Conservation (phyloP, 129 eudicot genomes). For the Ambrosia artemisiifolia region DNA sequence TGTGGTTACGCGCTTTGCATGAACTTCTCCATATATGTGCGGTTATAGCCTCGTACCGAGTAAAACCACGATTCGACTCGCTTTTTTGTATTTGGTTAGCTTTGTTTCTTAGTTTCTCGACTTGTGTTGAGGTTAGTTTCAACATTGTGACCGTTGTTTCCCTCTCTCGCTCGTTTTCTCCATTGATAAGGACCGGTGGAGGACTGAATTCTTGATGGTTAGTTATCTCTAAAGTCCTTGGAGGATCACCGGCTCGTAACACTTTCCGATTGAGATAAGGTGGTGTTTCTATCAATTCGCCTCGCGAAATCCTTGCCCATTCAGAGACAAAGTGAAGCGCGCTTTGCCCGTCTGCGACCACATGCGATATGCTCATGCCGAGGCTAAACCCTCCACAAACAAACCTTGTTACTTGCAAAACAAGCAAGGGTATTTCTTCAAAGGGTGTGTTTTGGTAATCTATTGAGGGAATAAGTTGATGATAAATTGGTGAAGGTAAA, state of each 20-base stretch:
- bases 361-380: slow-evolving; percentile 40
- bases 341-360: slow-evolving; percentile 56
- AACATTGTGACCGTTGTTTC: slow-evolving; percentile 35
- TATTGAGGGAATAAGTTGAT: slow-evolving; percentile 44
- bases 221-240: not conserved
- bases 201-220: slow-evolving; percentile 25
- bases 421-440: slow-evolving; percentile 40
- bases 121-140: slow-evolving; percentile 36
- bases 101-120: slow-evolving; percentile 32
- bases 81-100: slow-evolving; percentile 25
- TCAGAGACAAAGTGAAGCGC: slow-evolving; percentile 52
- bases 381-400: slow-evolving; percentile 54
- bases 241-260: slow-evolving; percentile 45
- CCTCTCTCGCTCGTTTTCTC: slow-evolving; percentile 22
- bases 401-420: slow-evolving; percentile 54
- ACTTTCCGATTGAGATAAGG: slow-evolving; percentile 47
- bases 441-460: slow-evolving; percentile 31
- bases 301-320: slow-evolving; percentile 57
- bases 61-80: slow-evolving; percentile 20
- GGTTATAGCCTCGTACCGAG: slow-evolving; percentile 46
- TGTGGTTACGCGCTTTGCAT: slow-evolving; percentile 48
- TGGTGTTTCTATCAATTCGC: slow-evolving; percentile 21
- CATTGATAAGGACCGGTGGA: slow-evolving; percentile 35
- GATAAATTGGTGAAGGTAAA: slow-evolving; percentile 26
- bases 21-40: slow-evolving; percentile 59